Percentiles rank a stretch among this genome's conserved stretches.
phyloP scores from a whole-genome alignment of 2,329 filamentous ascomycete species.

The Biscogniauxia marginata region DNA sequence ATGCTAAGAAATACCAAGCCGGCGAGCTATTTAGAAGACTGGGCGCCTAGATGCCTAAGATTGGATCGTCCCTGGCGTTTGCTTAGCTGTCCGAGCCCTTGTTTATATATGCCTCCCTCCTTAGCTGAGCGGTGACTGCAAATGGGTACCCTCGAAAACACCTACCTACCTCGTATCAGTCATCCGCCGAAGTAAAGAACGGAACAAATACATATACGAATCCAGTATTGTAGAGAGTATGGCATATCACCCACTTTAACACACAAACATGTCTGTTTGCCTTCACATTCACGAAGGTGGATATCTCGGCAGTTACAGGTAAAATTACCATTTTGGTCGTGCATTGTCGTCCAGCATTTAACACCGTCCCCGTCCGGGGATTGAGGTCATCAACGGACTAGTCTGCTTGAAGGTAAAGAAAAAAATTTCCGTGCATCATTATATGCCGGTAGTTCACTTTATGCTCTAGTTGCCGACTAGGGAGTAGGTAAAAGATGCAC shows the following conservation, averaged over 20 bases:
- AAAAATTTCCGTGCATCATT: background rate
- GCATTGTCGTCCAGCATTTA: background rate
- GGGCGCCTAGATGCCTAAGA: background rate
- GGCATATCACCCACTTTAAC: no score
- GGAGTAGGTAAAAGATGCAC: no score
- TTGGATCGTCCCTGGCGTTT: background rate
- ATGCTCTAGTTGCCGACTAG: background rate
- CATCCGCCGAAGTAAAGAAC: background rate
- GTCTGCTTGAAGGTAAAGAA: no score
- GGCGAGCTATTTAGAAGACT: background rate
- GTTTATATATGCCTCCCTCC: background rate
- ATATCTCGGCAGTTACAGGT: background rate
- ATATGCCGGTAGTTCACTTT: background rate
- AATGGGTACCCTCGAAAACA: background rate
- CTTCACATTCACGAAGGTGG: background rate
- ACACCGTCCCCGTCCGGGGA: background rate
- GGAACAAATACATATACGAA: no score
- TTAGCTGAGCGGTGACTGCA: background rate
- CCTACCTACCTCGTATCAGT: no score
- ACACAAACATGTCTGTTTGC: background rate
- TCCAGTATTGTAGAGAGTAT: no score
- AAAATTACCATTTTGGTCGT: background rate
- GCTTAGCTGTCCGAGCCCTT: background rate
- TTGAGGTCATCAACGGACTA: background rate
- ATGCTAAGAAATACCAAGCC: background rate